Percentiles rank a stretch among this genome's conserved stretches.
These are phyloP conservation scores for Halophytophthora batemanensis DNA, from an alignment of 352 stramenopile genomes.

Conservation along the genomic window DNA sequence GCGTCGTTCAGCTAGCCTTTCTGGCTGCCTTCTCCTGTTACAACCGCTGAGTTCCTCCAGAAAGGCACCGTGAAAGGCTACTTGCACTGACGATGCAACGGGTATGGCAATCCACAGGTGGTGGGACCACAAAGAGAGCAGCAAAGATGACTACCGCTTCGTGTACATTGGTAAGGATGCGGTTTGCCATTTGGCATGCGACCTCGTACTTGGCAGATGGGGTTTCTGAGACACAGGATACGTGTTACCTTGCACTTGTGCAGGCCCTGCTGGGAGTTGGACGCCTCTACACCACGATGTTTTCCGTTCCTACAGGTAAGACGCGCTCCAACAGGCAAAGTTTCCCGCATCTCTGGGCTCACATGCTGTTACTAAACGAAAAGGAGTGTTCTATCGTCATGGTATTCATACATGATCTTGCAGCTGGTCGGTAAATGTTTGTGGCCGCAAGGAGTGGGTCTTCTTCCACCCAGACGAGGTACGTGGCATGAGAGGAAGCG, in stretches of 20 bases:
- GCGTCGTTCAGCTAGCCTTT: conserved; percentile 1
- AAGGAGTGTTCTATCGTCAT: too few relatives aligned
- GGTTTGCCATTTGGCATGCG: not conserved
- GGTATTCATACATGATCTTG: not conserved
- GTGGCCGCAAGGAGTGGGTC: conserved; percentile 93
- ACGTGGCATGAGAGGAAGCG: conserved; percentile 2
- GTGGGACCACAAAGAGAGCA: conserved; percentile 68
- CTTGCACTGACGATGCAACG: not conserved
- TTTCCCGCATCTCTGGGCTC: too few relatives aligned
- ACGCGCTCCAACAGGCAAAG: too few relatives aligned
- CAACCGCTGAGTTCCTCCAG: not conserved
- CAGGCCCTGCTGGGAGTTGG: conserved; percentile 82
- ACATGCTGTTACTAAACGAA: too few relatives aligned
- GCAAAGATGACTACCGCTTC: conserved; percentile 93
- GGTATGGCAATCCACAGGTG: conserved; percentile 33
- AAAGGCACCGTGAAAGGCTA: not conserved
- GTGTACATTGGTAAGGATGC: conserved; percentile 89
- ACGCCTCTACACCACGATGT: conserved; percentile 96
- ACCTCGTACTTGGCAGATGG: too few relatives aligned
- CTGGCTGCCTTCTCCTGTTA: not conserved
- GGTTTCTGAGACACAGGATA: not conserved
- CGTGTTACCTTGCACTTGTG: not conserved
- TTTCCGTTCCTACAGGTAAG: conserved; percentile 91
- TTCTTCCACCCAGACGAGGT: conserved; percentile 84
- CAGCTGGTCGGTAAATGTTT: conserved; percentile 96